Base-by-base conservation (phyloP, 352 stramenopile species). In the Chrysophaeum taylorii region DNA sequence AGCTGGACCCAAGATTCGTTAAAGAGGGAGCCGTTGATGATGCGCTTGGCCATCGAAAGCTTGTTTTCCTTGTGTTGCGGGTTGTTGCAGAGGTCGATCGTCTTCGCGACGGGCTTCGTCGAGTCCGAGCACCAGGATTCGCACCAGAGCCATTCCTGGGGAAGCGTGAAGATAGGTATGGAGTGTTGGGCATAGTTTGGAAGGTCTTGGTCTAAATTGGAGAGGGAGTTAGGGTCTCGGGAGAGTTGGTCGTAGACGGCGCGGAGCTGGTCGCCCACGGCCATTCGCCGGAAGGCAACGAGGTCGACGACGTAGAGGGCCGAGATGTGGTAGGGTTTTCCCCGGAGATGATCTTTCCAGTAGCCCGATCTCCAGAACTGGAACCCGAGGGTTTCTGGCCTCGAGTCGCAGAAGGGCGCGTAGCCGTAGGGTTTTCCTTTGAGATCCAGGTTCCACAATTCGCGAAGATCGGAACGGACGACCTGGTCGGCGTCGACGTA, bases 41-140 rank as follows among this genome's bases (percentile, higher is more conserved):
- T 84, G 63, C 96, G 86, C 82, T 98, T 97, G 29, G 96, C 96
- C 95, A 99, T 99, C 52, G 97, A 92, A 33, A 99, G 84, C 79
- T 99, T 99, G 16, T 95, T 92, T 76, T 99, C 96, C 84, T 99
- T 99, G 83, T 98, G 93, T 76, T 97, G 87, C 2, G 96, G 96
- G 78, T 99, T 99, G 83, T 99, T 99, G 83, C 96, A 99, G 64
- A 99, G 80, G 79, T 99, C 96, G 76, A 99, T 99, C 2, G 96
- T 99, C 84, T 99, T 99, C 29, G 95, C 93, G 14, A 84, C 70
- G 16, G 77, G 84, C 79, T 99, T 99, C 21, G 90, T 96, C 69
- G 96, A 92, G 64, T 98, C 94, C 68, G 87, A 97, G 83, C 96
- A 99, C 96, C 96, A 99, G 29, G 88, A 94, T 75, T 99, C 96